phyloP scores from a whole-genome alignment of 1,284 basidiomycete genomes.

The Malassezia japonica region DNA sequence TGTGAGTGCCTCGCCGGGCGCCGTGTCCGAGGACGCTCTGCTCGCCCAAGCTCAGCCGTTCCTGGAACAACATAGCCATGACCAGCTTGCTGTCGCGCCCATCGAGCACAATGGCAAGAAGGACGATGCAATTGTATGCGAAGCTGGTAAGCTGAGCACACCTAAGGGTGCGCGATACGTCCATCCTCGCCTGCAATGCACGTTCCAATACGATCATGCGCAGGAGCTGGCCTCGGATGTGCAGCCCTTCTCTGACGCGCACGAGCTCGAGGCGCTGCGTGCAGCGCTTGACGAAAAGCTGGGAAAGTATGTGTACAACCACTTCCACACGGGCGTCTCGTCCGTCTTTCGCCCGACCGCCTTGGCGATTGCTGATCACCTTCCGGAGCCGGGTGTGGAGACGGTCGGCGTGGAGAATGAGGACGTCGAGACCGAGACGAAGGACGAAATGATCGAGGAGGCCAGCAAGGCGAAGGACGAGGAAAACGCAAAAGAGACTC shows the following conservation, averaged over 20 bases:
- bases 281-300: conserved; percentile 25
- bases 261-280: conserved; percentile 12
- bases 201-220: conserved; percentile 6
- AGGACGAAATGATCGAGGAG: neutral
- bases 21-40: neutral
- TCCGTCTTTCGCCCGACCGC: conserved; percentile 23
- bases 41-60: neutral
- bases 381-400: neutral
- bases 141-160: neutral
- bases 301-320: conserved; percentile 28
- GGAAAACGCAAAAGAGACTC: neutral
- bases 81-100: conserved; percentile 4
- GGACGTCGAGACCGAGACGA: neutral
- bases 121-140: conserved; percentile 8
- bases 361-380: neutral
- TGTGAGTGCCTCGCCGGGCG: neutral
- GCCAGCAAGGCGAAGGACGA: neutral
- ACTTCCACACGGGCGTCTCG: conserved; percentile 36
- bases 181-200: conserved; percentile 1
- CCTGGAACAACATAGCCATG: conserved; percentile 10
- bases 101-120: neutral
- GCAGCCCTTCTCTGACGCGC: neutral
- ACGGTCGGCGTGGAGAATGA: neutral
- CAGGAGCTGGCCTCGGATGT: conserved; percentile 2
- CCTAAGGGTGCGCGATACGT: neutral